A percentile compares a stretch with the other conserved stretches of the same genome.
phyloP scores from a whole-genome alignment of 257 asterid genomes.

The Solanum sparsipilum region DNA sequence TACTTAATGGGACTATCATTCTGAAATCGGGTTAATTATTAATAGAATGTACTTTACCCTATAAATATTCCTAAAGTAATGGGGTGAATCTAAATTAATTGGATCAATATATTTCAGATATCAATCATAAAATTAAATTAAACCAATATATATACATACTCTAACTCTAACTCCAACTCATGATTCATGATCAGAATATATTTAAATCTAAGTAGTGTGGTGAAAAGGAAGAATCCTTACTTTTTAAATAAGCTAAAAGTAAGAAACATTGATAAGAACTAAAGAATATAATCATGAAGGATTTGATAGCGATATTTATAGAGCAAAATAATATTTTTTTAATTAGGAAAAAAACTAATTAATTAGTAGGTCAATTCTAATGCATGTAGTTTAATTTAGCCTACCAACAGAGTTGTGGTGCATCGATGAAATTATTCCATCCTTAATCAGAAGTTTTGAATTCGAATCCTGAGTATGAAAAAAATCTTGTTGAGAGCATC shows the following conservation, averaged over 20 bases:
- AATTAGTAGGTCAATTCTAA: not conserved
- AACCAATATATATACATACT: not conserved
- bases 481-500: no score
- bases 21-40: not conserved
- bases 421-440: not conserved
- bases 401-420: not conserved
- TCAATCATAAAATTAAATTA: not conserved
- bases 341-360: not conserved
- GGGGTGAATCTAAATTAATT: not conserved
- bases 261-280: not conserved
- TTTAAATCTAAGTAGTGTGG: not conserved
- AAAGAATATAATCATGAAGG: not conserved
- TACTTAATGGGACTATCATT: no score
- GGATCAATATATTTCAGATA: not conserved
- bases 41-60: not conserved
- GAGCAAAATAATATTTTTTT: not conserved
- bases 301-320: not conserved
- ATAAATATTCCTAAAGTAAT: not conserved
- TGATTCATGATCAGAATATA: not conserved
- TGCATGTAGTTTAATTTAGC: not conserved
- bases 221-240: not conserved
- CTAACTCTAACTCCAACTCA: not conserved
- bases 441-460: no score
- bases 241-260: not conserved
- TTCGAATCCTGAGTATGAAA: no score